Evolutionary conservation across 331 rosid species (phyloP), one percentile per base, ranked within the genome.

Genomic region (Pyracantha coccinea): DNA sequence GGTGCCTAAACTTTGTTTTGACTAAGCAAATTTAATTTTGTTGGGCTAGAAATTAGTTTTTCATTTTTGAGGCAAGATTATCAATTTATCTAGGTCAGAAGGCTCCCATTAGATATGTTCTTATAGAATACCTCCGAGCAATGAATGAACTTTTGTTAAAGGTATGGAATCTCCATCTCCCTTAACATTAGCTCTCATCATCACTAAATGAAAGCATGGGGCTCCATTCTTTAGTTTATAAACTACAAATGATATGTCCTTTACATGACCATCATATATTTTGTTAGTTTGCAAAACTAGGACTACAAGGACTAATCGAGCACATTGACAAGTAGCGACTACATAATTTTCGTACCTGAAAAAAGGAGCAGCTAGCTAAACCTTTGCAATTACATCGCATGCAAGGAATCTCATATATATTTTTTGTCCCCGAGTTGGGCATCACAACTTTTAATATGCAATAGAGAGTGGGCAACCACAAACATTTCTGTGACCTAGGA

Each of bases 381-480:
- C 23, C 67, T 33, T 3, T 50, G 25, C 67, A 62, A 14, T 55
- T 4, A 21, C 66, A 54, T 54, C 33, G 24, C 66, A 71, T 28
- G 50, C 4, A 4, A 20, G 75, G 75, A 54, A 54, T 31, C 8
- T 20, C 17, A 3, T 54, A 23, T 33, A 14, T 8, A 8, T 16
- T 0, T 23, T 14, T 2, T 47, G 33, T 14, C 4, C 5, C 21
- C 25, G 66, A 33, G 54, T 57, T 33, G 54, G 75, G 67, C 45
- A 21, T n/a, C 75, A 57, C 38, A 13, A 17, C 54, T n/a, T 29
- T 54, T 53, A 71, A 71, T 54, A 24, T 13, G 75, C 65, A 54
- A 16, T 32, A 71, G 53, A 72, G 55, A 57, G 75, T 57, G 75
- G 75, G 66, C 19, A 14, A 21, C 54, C 33, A 71, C 75, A 31